Evolutionary conservation across 2,329 filamentous ascomycete genomes (phyloP).

Genomic region (Fusarium multiceps): DNA sequence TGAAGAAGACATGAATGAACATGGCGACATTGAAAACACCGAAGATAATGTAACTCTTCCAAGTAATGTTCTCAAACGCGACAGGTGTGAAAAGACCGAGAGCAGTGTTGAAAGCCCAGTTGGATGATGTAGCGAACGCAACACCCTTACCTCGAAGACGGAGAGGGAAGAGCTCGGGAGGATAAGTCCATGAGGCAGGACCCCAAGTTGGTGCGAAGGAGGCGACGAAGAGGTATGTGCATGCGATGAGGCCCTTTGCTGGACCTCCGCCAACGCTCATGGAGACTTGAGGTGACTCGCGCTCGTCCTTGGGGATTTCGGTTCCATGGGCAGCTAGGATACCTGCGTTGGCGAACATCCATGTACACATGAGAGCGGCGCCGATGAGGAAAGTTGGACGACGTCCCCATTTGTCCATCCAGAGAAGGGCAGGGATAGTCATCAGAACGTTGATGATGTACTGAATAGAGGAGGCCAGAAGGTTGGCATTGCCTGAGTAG

Average conservation of each 20-base stretch:
- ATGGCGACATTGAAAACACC: slow-evolving; percentile 39
- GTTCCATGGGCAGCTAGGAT: slow-evolving; percentile 61
- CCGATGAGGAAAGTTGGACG: slow-evolving; percentile 75
- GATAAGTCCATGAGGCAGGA: slow-evolving; percentile 65
- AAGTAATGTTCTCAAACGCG: slow-evolving; percentile 44
- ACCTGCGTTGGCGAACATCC: slow-evolving; percentile 65
- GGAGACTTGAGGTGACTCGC: slow-evolving; percentile 59
- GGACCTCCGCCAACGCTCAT: slow-evolving; percentile 59
- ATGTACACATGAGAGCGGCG: slow-evolving; percentile 72
- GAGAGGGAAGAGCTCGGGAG: slow-evolving; percentile 65
- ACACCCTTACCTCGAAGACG: slow-evolving; percentile 63
- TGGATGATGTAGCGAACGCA: slow-evolving; percentile 59
- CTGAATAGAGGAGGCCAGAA: slow-evolving; percentile 66
- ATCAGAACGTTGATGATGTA: slow-evolving; percentile 83
- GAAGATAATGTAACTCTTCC: slow-evolving; percentile 39
- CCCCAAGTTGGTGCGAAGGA: slow-evolving; percentile 59
- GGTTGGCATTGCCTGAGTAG: slow-evolving; percentile 58
- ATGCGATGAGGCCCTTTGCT: slow-evolving; percentile 72
- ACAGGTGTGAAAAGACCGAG: slow-evolving; percentile 50
- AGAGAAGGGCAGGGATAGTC: slow-evolving; percentile 81
- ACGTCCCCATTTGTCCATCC: slow-evolving; percentile 80
- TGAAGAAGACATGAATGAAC: slow-evolving; percentile 52
- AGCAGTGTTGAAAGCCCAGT: slow-evolving; percentile 56
- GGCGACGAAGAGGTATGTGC: slow-evolving; percentile 73
- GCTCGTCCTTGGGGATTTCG: slow-evolving; percentile 56